These are phyloP conservation scores for Colletotrichum sp. DNA, from an alignment of 2,329 filamentous ascomycete genomes.

Conservation along the genomic window DNA sequence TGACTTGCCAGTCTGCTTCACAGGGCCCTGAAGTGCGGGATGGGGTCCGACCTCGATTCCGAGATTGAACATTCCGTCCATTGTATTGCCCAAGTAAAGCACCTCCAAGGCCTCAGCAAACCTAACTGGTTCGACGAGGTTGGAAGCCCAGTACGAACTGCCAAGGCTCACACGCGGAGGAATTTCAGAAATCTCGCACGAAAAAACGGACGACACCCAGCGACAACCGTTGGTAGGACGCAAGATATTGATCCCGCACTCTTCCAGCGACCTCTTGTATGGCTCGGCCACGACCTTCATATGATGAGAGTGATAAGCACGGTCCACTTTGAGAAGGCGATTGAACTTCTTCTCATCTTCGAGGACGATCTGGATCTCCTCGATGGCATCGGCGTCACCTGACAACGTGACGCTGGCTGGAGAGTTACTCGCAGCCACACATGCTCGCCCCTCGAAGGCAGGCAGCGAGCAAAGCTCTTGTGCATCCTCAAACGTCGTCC, in stretches of 20 bases:
- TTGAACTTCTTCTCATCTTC: slow-evolving; percentile 23
- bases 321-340: slow-evolving; percentile 26
- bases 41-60: slow-evolving; percentile 38
- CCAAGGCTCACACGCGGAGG: neutral
- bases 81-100: neutral
- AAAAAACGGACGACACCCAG: neutral
- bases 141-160: slow-evolving; percentile 30
- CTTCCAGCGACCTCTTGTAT: neutral
- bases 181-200: neutral
- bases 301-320: slow-evolving; percentile 35
- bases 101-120: slow-evolving; percentile 24
- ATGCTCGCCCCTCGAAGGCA: slow-evolving; percentile 20
- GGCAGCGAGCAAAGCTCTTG: neutral
- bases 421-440: slow-evolving; percentile 28
- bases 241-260: neutral
- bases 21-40: slow-evolving; percentile 44
- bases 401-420: slow-evolving; percentile 25
- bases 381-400: slow-evolving; percentile 32
- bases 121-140: slow-evolving; percentile 31
- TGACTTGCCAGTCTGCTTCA: neutral
- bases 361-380: slow-evolving; percentile 24
- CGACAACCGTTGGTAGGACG: neutral
- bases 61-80: neutral
- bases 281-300: slow-evolving; percentile 16
- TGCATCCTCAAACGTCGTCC: slow-evolving; percentile 21